Conservation (phyloP, 2,329 filamentous ascomycete species). For the Metarhizium humberi region DNA sequence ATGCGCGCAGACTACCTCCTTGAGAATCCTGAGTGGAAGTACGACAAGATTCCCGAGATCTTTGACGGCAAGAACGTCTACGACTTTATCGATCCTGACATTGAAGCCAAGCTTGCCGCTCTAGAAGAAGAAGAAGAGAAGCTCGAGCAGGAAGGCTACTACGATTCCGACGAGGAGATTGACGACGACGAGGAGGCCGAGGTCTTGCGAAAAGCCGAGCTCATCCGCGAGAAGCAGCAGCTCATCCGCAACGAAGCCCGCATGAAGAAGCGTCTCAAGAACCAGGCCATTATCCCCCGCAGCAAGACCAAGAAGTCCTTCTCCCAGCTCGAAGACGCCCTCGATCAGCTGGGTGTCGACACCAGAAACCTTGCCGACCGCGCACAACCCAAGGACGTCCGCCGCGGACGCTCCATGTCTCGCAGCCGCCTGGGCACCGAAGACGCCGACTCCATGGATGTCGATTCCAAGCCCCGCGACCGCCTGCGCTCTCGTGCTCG, state of each 20-base stretch:
- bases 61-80: constrained; percentile 95
- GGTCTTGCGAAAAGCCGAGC: constrained; percentile 79
- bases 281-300: constrained; percentile 86
- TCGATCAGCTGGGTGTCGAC: constrained; percentile 81
- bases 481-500: constrained; percentile 62
- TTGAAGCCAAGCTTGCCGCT: constrained; percentile 82
- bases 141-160: constrained; percentile 85
- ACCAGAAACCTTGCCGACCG: constrained; percentile 65
- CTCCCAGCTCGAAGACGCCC: constrained; percentile 75
- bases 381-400: constrained; percentile 53
- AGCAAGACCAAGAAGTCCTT: constrained; percentile 72
- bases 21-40: constrained; percentile 85
- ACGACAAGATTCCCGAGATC: constrained; percentile 91
- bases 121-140: constrained; percentile 94
- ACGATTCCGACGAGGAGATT: constrained; percentile 73
- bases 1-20: constrained; percentile 82
- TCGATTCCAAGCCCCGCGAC: constrained; percentile 48
- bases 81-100: constrained; percentile 95
- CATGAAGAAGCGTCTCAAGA: constrained; percentile 96
- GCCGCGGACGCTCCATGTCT: constrained; percentile 61
- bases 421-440: constrained; percentile 54
- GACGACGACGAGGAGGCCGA: constrained; percentile 87
- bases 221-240: constrained; percentile 90
- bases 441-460: constrained; percentile 68
- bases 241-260: constrained; percentile 89